Evolutionary conservation across 768 basidiomycete genomes (phyloP).

Genomic region (Mycena floridula): DNA sequence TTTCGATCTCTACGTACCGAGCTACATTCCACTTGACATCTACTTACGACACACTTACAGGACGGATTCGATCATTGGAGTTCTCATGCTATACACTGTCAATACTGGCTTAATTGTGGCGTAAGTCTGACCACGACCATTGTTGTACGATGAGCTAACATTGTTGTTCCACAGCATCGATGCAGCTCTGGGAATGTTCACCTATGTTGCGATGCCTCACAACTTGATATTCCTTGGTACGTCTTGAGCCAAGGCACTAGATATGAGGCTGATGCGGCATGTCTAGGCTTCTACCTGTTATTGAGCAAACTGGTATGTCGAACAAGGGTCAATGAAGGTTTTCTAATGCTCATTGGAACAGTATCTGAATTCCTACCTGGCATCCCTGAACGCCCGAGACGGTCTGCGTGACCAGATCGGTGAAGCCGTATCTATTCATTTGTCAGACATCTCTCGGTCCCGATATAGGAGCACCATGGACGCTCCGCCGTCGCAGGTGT

Average conservation of each 20-base stretch:
- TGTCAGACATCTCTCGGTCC: conserved; percentile 34
- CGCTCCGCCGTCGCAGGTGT: too few relatives aligned
- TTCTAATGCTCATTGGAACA: conserved; percentile 24
- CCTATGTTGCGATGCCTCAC: conserved; percentile 45
- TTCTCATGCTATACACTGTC: conserved; percentile 44
- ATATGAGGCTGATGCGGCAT: conserved; percentile 19
- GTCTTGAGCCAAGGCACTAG: too few relatives aligned
- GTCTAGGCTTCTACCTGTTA: conserved; percentile 42
- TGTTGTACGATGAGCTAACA: background rate
- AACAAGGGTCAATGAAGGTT: too few relatives aligned
- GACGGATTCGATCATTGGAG: conserved; percentile 43
- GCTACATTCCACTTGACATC: background rate
- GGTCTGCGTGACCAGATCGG: conserved; percentile 28
- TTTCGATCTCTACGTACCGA: too few relatives aligned
- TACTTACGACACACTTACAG: conserved; percentile 19
- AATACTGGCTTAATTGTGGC: conserved; percentile 46
- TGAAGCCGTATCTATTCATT: conserved; percentile 35
- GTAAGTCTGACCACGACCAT: conserved; percentile 23
- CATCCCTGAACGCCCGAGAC: conserved; percentile 44
- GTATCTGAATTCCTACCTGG: conserved; percentile 53
- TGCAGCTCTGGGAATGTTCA: conserved; percentile 37
- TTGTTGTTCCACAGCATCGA: conserved; percentile 32
- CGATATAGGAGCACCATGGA: too few relatives aligned
- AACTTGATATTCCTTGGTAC: conserved; percentile 48
- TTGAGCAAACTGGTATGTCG: conserved; percentile 51